These are phyloP conservation scores for Perkinsus marinus DNA, from an alignment of 169 alveolate species.

Conservation along the genomic window DNA sequence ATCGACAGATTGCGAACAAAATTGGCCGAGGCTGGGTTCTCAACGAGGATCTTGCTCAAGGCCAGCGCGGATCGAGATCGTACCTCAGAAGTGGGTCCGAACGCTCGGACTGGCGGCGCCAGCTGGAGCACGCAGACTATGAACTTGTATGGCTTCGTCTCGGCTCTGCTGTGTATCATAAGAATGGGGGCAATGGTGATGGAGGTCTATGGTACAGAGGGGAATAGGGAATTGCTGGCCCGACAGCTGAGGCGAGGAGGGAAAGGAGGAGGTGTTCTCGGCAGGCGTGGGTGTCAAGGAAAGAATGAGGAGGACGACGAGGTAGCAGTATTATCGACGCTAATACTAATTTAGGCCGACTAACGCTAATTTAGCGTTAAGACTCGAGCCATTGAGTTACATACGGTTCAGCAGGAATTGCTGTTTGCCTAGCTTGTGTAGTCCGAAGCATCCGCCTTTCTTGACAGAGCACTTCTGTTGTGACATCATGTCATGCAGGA, in stretches of 20 bases:
- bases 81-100: not conserved
- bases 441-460: no score
- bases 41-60: not conserved
- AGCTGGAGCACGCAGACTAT: not conserved
- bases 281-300: not conserved
- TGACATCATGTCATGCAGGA: no score
- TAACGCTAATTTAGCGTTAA: no score
- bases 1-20: not conserved
- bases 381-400: no score
- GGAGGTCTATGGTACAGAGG: not conserved
- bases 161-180: not conserved
- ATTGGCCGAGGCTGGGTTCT: not conserved
- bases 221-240: not conserved
- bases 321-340: not conserved
- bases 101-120: not conserved
- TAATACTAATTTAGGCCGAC: no score
- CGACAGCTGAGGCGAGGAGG: not conserved
- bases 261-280: not conserved
- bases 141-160: not conserved
- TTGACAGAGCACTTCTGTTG: no score
- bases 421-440: no score
- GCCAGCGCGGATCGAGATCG: not conserved
- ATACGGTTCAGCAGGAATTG: no score
- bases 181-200: not conserved
- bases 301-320: not conserved